Evolutionary conservation across 495 filamentous ascomycete genomes (phyloP).

Genomic region (Penicillium odoratum): DNA sequence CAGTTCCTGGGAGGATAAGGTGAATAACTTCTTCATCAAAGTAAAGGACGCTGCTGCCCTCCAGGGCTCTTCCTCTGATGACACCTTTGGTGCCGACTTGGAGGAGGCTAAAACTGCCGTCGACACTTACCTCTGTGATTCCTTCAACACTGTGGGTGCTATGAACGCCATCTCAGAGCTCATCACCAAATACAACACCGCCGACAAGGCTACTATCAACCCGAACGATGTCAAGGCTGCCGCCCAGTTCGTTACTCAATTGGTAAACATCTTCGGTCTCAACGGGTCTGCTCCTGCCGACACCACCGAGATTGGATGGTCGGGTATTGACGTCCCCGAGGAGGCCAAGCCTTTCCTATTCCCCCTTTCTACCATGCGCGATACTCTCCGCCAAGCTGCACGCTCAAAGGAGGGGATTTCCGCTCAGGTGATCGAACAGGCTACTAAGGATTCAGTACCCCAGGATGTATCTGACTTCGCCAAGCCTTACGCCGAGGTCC

Average conservation of each 20-base stretch:
- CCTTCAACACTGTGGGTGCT: conserved; percentile 80
- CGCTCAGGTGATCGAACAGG: conserved; percentile 32
- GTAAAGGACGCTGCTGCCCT: conserved; percentile 46
- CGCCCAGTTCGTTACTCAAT: conserved; percentile 78
- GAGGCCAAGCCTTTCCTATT: conserved; percentile 64
- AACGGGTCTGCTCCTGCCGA: conserved; percentile 60
- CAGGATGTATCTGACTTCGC: conserved; percentile 29
- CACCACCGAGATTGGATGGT: conserved; percentile 76
- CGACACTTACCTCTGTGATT: conserved; percentile 72
- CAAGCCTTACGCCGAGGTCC: conserved; percentile 39
- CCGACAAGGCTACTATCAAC: conserved; percentile 58
- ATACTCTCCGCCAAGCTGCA: conserved; percentile 63
- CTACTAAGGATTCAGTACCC: conserved; percentile 26
- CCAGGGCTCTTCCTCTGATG: conserved; percentile 36
- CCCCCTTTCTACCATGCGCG: conserved; percentile 64
- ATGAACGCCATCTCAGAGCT: conserved; percentile 75
- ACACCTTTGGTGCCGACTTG: conserved; percentile 45
- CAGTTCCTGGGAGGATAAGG: conserved; percentile 73
- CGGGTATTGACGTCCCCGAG: conserved; percentile 63
- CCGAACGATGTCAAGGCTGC: conserved; percentile 56
- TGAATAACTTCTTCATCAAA: conserved; percentile 93
- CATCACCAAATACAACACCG: conserved; percentile 69
- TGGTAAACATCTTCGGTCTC: conserved; percentile 84
- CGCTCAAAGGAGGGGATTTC: conserved; percentile 38
- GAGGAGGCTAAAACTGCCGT: conserved; percentile 64